These are phyloP conservation scores for Populus ilicifolia DNA, from an alignment of 345 rosid genomes.

Conservation along the genomic window DNA sequence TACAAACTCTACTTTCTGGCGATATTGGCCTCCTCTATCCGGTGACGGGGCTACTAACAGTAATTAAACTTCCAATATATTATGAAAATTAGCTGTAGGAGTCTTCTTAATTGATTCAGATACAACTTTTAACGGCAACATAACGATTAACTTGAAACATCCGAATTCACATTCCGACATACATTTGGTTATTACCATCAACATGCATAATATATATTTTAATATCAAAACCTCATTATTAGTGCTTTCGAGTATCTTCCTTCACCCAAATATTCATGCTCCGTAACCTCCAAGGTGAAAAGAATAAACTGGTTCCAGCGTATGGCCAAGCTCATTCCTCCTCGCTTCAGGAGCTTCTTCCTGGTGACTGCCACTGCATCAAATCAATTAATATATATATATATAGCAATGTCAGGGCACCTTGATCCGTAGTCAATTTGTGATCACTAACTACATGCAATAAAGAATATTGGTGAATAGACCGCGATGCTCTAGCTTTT, in stretches of 20 bases:
- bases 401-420: not conserved
- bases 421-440: not conserved
- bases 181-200: not conserved
- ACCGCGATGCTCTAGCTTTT: not conserved
- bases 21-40: too few relatives aligned
- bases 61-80: too few relatives aligned
- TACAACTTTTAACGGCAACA: too few relatives aligned
- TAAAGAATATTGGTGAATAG: too few relatives aligned
- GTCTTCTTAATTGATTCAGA: too few relatives aligned
- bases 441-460: not conserved
- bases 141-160: not conserved
- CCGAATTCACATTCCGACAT: not conserved
- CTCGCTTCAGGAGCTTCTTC: conserved; percentile 51
- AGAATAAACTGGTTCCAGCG: conserved; percentile 54
- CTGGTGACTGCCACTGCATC: conserved; percentile 55
- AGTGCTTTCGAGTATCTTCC: not conserved
- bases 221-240: not conserved
- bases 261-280: conserved; percentile 21
- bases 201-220: not conserved
- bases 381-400: not conserved
- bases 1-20: too few relatives aligned
- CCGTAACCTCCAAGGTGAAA: conserved; percentile 62
- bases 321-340: conserved; percentile 63
- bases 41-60: too few relatives aligned
- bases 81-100: too few relatives aligned